Evolutionary conservation across 495 filamentous ascomycete genomes (phyloP), one percentile per base, ranked within the genome.

Genomic region (Daldinia bambusicola): DNA sequence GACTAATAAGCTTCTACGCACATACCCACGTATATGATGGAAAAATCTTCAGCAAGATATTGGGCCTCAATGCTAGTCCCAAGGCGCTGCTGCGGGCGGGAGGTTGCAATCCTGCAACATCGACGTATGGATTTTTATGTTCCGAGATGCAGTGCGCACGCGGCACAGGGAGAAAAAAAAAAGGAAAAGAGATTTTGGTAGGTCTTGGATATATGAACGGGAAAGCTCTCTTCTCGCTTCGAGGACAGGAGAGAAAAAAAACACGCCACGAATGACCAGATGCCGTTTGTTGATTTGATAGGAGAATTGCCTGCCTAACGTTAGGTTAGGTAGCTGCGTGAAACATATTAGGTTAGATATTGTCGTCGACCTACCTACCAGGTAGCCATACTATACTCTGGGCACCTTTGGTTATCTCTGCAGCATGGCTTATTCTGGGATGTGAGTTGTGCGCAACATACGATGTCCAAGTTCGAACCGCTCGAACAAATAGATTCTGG

Each of bases 91-190:
- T 57, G 26, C 26, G 26, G 26, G 26, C 26, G 26, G 66, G 56
- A 63, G 60, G 70, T 73, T 66, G 66, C 61, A 69, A 41, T 48
- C 43, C 43, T 68, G 65, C 66, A 73, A 66, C 70, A 51, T 69
- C 50, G 16, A 52, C 64, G 38, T 32, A 60, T 40, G 20, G 34
- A 36, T 36, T 45, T 6, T 18, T 48, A 62, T 65, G 41, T 61
- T 69, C 65, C 65, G 65, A 69, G 52, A 31, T 56, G 70, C 62
- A 73, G 66, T 18, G 50, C 61, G 41, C 48, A 67, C 50, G 55
- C 30, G 34, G 41, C 48, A 67, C 50, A 53, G 36, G 34, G 5
- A 36, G 9, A 5, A 6, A 6, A 36, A 36, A 36, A 0, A 36
- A 26, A n/a, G n/a, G 26, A 26, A 26, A 30, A 55, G 40, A 40